Conservation (phyloP, 305 asterid species). For the Fraxinus sp. region DNA sequence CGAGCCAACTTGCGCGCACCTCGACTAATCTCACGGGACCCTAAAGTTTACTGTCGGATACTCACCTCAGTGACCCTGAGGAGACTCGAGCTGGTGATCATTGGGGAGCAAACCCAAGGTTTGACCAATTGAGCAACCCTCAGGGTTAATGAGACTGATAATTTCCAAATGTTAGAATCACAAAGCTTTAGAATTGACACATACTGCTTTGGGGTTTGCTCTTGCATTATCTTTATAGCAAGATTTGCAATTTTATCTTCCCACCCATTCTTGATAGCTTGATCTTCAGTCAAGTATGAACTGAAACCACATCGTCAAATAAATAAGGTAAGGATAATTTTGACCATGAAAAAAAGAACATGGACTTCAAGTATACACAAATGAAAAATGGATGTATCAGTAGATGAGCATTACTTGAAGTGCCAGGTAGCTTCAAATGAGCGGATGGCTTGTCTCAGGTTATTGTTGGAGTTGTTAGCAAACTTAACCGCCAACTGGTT, state of each 20-base stretch:
- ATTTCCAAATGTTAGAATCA: not conserved
- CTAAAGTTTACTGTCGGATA: no score
- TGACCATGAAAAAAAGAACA: not conserved
- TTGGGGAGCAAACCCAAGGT: no score
- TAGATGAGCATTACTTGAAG: conserved; percentile 39
- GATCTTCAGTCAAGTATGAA: conserved; percentile 53
- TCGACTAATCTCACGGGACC: no score
- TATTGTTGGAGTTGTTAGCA: conserved; percentile 70
- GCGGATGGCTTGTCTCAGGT: conserved; percentile 82
- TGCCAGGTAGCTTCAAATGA: conserved; percentile 93
- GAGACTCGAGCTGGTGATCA: no score
- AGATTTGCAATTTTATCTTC: conserved; percentile 75
- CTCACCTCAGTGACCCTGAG: no score
- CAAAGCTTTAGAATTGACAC: conserved; percentile 24
- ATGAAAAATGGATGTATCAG: not conserved
- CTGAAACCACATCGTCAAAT: conserved; percentile 44
- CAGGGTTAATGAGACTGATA: no score
- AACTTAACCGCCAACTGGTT: conserved; percentile 51
- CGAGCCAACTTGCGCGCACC: no score
- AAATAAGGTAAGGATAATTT: conserved; percentile 20
- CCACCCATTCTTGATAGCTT: conserved; percentile 77
- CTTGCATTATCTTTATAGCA: conserved; percentile 61
- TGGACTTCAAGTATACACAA: not conserved
- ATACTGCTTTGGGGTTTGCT: conserved; percentile 88
- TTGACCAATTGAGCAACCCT: no score